Percentiles rank a stretch among this genome's conserved stretches.
phyloP scores from a whole-genome alignment of 2,329 filamentous ascomycete genomes.

The Claviceps humidiphila region DNA sequence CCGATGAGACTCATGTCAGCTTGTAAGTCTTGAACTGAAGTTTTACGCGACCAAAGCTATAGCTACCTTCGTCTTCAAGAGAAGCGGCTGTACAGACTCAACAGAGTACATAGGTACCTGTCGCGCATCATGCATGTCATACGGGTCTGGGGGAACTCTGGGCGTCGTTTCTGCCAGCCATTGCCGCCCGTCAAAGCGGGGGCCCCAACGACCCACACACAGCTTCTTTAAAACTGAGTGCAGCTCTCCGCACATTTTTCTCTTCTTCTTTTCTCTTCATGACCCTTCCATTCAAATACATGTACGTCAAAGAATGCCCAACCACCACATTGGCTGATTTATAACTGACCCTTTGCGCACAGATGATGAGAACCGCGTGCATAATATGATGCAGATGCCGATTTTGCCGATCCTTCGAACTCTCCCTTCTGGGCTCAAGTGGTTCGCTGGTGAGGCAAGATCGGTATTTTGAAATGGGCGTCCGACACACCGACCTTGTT shows the following conservation, averaged over 20 bases:
- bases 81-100: not conserved
- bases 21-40: not conserved
- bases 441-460: conserved; percentile 54
- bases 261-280: conserved; percentile 48
- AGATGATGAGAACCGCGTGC: conserved; percentile 99
- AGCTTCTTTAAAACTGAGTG: conserved; percentile 22
- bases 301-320: conserved; percentile 44
- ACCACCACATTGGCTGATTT: conserved; percentile 4
- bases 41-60: too few relatives aligned
- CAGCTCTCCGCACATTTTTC: conserved; percentile 21
- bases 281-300: conserved; percentile 99
- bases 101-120: too few relatives aligned
- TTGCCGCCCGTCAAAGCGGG: conserved; percentile 1
- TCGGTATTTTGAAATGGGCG: conserved; percentile 86
- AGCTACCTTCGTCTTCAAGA: too few relatives aligned
- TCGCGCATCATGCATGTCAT: not conserved
- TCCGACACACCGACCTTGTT: conserved; percentile 99
- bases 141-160: not conserved
- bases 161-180: conserved; percentile 1
- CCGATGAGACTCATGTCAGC: not conserved
- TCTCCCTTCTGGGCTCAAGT: conserved; percentile 88
- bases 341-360: conserved; percentile 20
- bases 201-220: conserved; percentile 2
- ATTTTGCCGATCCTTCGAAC: conserved; percentile 51
- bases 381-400: conserved; percentile 67